Conservation (phyloP, 805 yeast species). For the Saccharomycopsis fodiens region DNA sequence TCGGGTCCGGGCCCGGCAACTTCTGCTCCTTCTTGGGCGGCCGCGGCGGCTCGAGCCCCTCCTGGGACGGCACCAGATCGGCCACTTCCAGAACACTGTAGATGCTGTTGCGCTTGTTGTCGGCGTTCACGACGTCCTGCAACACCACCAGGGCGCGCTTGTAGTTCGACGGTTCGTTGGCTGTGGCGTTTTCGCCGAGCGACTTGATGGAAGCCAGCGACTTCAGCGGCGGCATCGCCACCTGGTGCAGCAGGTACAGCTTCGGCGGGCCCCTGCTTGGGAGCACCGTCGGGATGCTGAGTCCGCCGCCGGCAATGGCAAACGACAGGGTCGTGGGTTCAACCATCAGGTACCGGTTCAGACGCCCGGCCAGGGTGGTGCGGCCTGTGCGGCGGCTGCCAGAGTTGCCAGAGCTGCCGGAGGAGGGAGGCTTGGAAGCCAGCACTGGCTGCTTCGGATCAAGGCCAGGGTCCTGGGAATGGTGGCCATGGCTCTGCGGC, state of each 20-base stretch:
- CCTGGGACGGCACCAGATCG: conserved; percentile 1
- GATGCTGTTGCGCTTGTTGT: conserved; percentile 22
- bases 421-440: background rate
- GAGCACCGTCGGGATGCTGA: conserved; percentile 4
- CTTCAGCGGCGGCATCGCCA: conserved; percentile 11
- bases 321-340: conserved; percentile 19
- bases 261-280: background rate
- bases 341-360: conserved; percentile 18
- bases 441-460: background rate
- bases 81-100: conserved; percentile 11
- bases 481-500: background rate
- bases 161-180: conserved; percentile 27
- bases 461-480: background rate
- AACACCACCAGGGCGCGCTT: conserved; percentile 60
- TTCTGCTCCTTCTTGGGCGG: conserved; percentile 21
- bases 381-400: background rate
- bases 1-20: conserved; percentile 34
- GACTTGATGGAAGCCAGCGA: conserved; percentile 15
- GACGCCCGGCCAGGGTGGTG: background rate
- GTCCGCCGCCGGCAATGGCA: conserved; percentile 8
- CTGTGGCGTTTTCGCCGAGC: conserved; percentile 8
- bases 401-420: background rate
- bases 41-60: conserved; percentile 1
- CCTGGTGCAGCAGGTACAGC: conserved; percentile 13
- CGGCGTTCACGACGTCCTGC: conserved; percentile 69